Conservation (phyloP, 768 basidiomycete species). For the Pisolithus albus region DNA sequence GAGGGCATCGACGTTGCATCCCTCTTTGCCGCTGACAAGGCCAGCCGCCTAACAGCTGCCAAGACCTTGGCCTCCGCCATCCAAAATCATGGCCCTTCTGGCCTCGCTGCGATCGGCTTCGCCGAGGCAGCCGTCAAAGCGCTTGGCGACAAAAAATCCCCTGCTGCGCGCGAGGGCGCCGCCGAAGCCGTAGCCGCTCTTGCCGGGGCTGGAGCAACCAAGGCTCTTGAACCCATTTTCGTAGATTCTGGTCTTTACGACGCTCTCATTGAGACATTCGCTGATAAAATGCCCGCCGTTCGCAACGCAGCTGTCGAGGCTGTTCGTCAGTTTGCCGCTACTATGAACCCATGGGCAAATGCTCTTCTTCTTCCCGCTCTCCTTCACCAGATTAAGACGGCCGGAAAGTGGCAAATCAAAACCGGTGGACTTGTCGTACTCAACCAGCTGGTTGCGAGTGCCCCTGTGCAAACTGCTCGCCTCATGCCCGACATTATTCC, state of each 20-base stretch:
- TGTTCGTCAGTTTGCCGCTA: conserved; percentile 63
- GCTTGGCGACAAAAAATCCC: conserved; percentile 91
- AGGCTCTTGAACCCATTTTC: conserved; percentile 84
- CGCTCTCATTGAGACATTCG: conserved; percentile 84
- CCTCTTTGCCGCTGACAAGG: conserved; percentile 83
- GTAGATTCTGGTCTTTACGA: conserved; percentile 80
- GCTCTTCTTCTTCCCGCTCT: conserved; percentile 78
- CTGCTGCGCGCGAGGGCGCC: conserved; percentile 86
- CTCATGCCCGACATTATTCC: conserved; percentile 95
- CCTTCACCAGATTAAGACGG: conserved; percentile 89
- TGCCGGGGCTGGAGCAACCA: conserved; percentile 62
- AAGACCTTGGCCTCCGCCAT: conserved; percentile 62
- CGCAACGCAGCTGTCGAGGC: conserved; percentile 81
- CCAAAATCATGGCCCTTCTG: conserved; percentile 79
- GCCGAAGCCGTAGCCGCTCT: conserved; percentile 63
- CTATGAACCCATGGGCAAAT: conserved; percentile 86
- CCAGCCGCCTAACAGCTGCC: conserved; percentile 66
- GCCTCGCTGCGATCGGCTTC: conserved; percentile 65
- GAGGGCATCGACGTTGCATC: conserved; percentile 64
- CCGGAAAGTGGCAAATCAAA: conserved; percentile 98
- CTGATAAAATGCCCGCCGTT: conserved; percentile 90
- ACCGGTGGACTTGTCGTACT: conserved; percentile 75
- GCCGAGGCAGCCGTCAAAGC: conserved; percentile 73
- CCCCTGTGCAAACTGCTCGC: conserved; percentile 75
- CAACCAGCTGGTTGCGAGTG: conserved; percentile 80